Base-by-base conservation (phyloP, 2,329 filamentous ascomycete species). In the Penicillium sp. region DNA sequence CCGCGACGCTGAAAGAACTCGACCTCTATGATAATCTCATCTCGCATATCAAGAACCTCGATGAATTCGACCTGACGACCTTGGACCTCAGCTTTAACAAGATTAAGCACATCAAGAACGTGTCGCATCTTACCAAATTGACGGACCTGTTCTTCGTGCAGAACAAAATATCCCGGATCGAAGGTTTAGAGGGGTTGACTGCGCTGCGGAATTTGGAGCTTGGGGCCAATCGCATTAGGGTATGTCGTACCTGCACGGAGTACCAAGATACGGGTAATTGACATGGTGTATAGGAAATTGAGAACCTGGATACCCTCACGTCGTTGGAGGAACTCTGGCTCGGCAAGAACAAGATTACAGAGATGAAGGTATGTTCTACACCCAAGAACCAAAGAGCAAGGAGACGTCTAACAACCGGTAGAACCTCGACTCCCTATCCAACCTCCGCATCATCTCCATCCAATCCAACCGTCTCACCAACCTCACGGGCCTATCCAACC, bases 11-110 rank as follows among this genome's bases (percentile, higher is more conserved):
- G 36, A 76, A 83, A 64, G 94, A 99, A 54, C 81, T 99, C 45
- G 94, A 99, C 65, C 81, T 99, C 53, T 99, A 99, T 77, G 94
- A 99, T 75, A 99, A 99, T 72, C 81, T 95, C 16, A 91, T 99
- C 63, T 83, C 85, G 10, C 91, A 95, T 71, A 84, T 96, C 72
- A 86, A 86, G 60, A 89, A 89, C 27, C 81, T 99, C 41, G 91
- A 96, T 48, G 79, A 84, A 41, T 83, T 96, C 51, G 80, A 88
- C 55, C 81, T 99, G 48, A 90, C 82, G 5, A 87, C 78, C 50
- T 83, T 99, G 48, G 94, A 99, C 69, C 80, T 99, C 46, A 95
- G 89, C 71, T 99, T 96, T 82, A 99, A 99, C 79, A 97, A 97
- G 78, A 92, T 99, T 77, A 96, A 96, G 72, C 92, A 96, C 74